Conservation (phyloP, 2,329 filamentous ascomycete genomes). For the Paracamarosporium sp. region DNA sequence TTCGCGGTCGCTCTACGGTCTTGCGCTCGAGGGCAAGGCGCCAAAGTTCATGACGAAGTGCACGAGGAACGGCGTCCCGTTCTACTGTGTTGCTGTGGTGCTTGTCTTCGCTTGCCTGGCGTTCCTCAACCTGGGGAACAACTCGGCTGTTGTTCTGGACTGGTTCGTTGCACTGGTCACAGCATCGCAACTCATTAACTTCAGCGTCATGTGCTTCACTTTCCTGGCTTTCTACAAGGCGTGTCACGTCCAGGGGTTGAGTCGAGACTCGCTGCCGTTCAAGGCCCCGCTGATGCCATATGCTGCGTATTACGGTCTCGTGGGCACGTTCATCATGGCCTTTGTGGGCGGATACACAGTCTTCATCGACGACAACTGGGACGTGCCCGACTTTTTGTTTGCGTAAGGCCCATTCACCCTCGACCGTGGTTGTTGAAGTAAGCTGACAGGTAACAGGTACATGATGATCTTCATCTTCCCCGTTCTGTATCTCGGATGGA, state of each 20-base stretch:
- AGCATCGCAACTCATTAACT: slow-evolving; percentile 65
- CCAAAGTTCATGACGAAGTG: slow-evolving; percentile 61
- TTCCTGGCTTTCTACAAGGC: slow-evolving; percentile 77
- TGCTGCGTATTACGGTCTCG: slow-evolving; percentile 70
- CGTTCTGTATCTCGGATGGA: slow-evolving; percentile 73
- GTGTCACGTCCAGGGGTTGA: slow-evolving; percentile 71
- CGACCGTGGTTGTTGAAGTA: slow-evolving; percentile 6
- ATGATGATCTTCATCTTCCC: slow-evolving; percentile 77
- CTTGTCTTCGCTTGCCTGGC: slow-evolving; percentile 72
- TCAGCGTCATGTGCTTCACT: slow-evolving; percentile 66
- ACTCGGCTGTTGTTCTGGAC: slow-evolving; percentile 70
- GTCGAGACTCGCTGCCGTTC: slow-evolving; percentile 73
- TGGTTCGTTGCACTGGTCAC: slow-evolving; percentile 80
- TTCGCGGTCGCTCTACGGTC: slow-evolving; percentile 60
- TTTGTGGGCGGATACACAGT: slow-evolving; percentile 79
- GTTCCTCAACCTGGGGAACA: slow-evolving; percentile 76
- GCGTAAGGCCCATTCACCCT: slow-evolving; percentile 52
- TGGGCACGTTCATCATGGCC: slow-evolving; percentile 71
- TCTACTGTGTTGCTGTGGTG: slow-evolving; percentile 74
- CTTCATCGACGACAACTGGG: slow-evolving; percentile 74
- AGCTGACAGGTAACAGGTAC: slow-evolving; percentile 54
- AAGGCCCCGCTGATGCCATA: slow-evolving; percentile 74
- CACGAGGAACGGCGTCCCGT: slow-evolving; percentile 71
- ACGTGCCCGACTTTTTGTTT: slow-evolving; percentile 74
- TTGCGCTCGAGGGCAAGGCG: slow-evolving; percentile 62